phyloP scores from a whole-genome alignment of 148 eudicot genomes.

The Hydrangea macrophylla region DNA sequence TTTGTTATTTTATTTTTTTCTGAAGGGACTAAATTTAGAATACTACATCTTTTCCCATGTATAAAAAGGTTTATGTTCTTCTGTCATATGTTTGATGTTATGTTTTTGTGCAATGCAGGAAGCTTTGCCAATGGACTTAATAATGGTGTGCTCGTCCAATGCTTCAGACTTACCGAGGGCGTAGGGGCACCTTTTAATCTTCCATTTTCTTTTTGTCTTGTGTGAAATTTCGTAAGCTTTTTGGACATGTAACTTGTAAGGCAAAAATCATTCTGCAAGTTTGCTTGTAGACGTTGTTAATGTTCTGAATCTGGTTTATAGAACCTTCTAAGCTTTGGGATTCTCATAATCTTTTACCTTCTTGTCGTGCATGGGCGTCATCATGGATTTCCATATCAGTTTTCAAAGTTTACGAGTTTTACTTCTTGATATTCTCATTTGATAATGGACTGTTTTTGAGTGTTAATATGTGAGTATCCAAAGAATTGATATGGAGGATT shows the following conservation, averaged over 20 bases:
- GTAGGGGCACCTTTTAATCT: not conserved
- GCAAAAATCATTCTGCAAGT: not conserved
- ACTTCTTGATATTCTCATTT: too few species aligned
- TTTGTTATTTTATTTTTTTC: too few species aligned
- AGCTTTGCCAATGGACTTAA: constrained; percentile 2
- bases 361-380: not conserved
- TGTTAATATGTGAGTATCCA: too few species aligned
- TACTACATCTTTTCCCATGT: too few species aligned
- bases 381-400: not conserved
- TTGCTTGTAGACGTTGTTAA: not conserved
- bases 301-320: not conserved
- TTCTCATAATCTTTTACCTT: not conserved
- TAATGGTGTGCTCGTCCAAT: constrained; percentile 5
- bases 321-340: not conserved
- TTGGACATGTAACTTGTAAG: not conserved
- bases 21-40: too few species aligned
- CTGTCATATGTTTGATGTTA: not conserved
- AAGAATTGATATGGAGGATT: too few species aligned
- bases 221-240: constrained; percentile 6
- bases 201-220: not conserved
- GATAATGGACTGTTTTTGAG: too few species aligned
- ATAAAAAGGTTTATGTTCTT: not conserved
- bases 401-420: not conserved
- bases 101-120: not conserved
- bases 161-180: not conserved